Evolutionary conservation across 176 grass and related monocot genomes (phyloP).

Genomic region (Zea luxurians): DNA sequence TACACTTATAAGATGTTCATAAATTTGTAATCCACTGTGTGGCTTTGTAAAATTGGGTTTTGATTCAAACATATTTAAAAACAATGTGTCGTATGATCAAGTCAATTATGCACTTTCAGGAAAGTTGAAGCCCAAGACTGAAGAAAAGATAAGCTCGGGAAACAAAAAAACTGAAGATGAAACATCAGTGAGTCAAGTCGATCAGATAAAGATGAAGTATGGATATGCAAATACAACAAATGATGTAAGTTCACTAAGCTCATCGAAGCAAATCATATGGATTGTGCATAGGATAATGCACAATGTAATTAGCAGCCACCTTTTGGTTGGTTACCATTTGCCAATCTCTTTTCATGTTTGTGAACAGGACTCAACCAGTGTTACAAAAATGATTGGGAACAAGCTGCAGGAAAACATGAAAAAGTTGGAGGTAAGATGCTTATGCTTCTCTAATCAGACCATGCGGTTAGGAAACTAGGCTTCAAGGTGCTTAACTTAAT

Average conservation of each 20-base stretch:
- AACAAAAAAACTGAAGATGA: constrained; percentile 62
- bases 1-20: constrained; percentile 20
- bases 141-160: constrained; percentile 57
- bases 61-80: constrained; percentile 26
- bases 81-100: constrained; percentile 5
- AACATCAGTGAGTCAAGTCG: constrained; percentile 50
- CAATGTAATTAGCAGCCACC: not conserved
- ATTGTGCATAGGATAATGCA: no score
- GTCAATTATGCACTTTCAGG: constrained; percentile 49
- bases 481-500: not conserved
- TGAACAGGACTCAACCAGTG: constrained; percentile 65
- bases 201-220: constrained; percentile 97
- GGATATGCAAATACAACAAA: constrained; percentile 69
- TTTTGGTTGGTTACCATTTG: not conserved
- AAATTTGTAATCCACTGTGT: constrained; percentile 29
- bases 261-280: no score
- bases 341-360: constrained; percentile 7
- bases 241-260: constrained; percentile 58
- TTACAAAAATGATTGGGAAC: constrained; percentile 71
- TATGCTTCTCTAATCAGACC: not conserved
- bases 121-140: constrained; percentile 75
- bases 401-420: constrained; percentile 85
- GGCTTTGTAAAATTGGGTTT: constrained; percentile 18
- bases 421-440: constrained; percentile 77
- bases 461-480: not conserved